A percentile compares a stretch with the other conserved stretches of the same genome.
phyloP scores from a whole-genome alignment of 2,329 filamentous ascomycete species.

The Microdochium paspali region DNA sequence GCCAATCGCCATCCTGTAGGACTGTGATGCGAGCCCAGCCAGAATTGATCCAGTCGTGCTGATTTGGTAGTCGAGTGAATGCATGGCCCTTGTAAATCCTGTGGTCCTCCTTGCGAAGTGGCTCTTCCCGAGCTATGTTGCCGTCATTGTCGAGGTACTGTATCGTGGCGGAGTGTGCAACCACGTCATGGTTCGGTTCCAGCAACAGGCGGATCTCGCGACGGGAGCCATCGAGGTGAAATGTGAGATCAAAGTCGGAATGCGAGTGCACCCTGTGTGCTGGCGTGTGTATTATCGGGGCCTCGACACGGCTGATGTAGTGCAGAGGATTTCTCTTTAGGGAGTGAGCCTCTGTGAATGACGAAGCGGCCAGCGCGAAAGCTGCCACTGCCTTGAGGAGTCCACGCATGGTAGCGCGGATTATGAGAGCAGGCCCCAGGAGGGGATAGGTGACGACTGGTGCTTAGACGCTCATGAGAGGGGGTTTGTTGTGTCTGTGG shows the following conservation, averaged over 20 bases:
- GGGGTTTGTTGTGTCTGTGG: background rate
- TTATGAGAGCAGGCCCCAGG: slow-evolving; percentile 8
- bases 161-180: slow-evolving; percentile 67
- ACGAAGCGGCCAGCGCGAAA: slow-evolving; percentile 17
- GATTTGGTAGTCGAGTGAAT: slow-evolving; percentile 54
- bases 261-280: slow-evolving; percentile 71
- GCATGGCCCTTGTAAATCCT: slow-evolving; percentile 76
- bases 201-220: slow-evolving; percentile 70
- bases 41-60: slow-evolving; percentile 62
- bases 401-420: slow-evolving; percentile 16
- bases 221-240: slow-evolving; percentile 57
- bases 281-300: slow-evolving; percentile 68
- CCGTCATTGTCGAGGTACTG: slow-evolving; percentile 67
- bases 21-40: slow-evolving; percentile 84
- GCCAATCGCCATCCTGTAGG: slow-evolving; percentile 62
- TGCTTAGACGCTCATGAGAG: background rate
- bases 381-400: slow-evolving; percentile 15
- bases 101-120: slow-evolving; percentile 63
- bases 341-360: slow-evolving; percentile 50
- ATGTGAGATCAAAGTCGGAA: slow-evolving; percentile 78
- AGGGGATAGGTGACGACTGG: slow-evolving; percentile 10
- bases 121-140: slow-evolving; percentile 53
- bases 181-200: slow-evolving; percentile 84
- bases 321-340: slow-evolving; percentile 66
- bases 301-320: slow-evolving; percentile 63